A percentile compares a stretch with the other conserved stretches of the same genome.
Conservation (phyloP, 164 flowering plant genomes). For the Vitis riparia region DNA sequence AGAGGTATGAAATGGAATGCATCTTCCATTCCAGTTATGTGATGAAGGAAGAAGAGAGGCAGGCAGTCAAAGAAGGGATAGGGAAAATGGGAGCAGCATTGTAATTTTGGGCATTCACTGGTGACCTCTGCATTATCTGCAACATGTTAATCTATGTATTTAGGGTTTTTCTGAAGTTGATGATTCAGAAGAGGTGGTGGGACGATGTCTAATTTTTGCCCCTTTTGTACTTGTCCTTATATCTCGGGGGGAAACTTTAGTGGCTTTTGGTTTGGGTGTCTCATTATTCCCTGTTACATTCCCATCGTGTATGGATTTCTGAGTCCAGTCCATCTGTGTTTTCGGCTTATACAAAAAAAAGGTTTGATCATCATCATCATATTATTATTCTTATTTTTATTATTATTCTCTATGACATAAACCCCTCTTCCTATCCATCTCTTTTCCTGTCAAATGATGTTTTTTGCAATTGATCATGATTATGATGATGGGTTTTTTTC, state of each 20-base stretch:
- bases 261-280: slow-evolving; percentile 29
- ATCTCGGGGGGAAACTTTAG: slow-evolving; percentile 12
- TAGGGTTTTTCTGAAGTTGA: slow-evolving; percentile 10
- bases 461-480: no score
- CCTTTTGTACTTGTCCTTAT: slow-evolving; percentile 7
- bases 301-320: slow-evolving; percentile 21
- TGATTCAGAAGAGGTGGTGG: slow-evolving; percentile 7
- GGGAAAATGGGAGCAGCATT: neutral
- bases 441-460: no score
- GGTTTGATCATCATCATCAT: slow-evolving; percentile 2
- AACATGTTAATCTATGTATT: slow-evolving; percentile 17
- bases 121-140: slow-evolving; percentile 1
- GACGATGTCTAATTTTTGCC: slow-evolving; percentile 24
- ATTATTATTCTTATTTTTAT: neutral
- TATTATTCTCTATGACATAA: no score
- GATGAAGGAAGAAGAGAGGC: slow-evolving; percentile 9
- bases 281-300: slow-evolving; percentile 10
- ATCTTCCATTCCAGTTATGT: slow-evolving; percentile 10
- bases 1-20: slow-evolving; percentile 17
- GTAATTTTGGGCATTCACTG: slow-evolving; percentile 3
- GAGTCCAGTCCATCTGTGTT: slow-evolving; percentile 11
- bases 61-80: slow-evolving; percentile 6
- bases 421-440: neutral
- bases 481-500: no score
- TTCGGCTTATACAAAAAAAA: slow-evolving; percentile 24